Evolutionary conservation across 1,284 basidiomycete genomes (phyloP).

Genomic region (Austroboletus novae-zelandiae): DNA sequence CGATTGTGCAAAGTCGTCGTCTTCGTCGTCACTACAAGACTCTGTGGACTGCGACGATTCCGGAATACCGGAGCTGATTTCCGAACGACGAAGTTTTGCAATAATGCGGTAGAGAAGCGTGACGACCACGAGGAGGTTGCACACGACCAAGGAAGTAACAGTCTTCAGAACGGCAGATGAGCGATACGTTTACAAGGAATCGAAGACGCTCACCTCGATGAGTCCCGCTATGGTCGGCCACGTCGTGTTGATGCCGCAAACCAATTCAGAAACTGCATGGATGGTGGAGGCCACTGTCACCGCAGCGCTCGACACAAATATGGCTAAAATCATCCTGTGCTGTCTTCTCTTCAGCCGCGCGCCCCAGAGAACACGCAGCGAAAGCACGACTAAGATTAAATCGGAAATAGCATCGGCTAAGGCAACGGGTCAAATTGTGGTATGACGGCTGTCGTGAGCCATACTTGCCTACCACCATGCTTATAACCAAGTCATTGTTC

Average conservation of each 20-base stretch:
- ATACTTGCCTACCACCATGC: constrained; percentile 1
- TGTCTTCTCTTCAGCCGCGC: constrained; percentile 3
- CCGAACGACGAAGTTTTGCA: background rate
- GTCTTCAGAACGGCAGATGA: background rate
- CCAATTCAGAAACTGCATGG: background rate
- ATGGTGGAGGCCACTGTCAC: constrained; percentile 1
- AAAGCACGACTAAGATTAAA: background rate
- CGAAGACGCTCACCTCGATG: background rate
- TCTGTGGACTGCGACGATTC: background rate
- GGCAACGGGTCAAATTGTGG: background rate
- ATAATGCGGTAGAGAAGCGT: constrained; percentile 1
- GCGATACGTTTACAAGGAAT: background rate
- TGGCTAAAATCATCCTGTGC: constrained; percentile 6
- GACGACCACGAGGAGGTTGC: background rate
- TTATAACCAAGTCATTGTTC: background rate
- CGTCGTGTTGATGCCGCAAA: background rate
- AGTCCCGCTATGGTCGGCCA: background rate
- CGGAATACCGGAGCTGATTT: background rate
- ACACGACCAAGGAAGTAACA: background rate
- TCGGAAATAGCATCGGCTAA: constrained; percentile 13
- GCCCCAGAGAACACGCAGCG: constrained; percentile 9
- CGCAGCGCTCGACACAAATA: constrained; percentile 2
- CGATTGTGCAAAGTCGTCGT: background rate
- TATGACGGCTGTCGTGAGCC: background rate
- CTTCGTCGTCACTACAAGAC: background rate